Evolutionary conservation across 1,284 basidiomycete species (phyloP).

Genomic region (Albatrellus sp.): DNA sequence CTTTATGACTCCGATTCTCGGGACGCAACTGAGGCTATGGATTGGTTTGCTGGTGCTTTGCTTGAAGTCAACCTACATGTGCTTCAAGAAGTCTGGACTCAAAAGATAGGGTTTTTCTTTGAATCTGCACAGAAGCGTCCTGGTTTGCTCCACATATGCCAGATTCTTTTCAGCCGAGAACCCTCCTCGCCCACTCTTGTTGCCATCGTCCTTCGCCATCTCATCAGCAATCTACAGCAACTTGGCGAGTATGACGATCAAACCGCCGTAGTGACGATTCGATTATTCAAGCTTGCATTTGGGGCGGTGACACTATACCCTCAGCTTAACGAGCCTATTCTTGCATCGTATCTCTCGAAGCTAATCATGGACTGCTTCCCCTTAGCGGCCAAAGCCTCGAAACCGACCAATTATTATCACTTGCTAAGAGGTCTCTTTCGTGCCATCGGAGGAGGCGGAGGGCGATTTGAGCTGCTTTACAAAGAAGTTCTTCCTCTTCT

Average conservation of each 20-base stretch:
- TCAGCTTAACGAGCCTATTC: constrained; percentile 76
- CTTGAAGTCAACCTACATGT: constrained; percentile 80
- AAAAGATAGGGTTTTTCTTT: constrained; percentile 84
- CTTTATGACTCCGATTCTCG: constrained; percentile 77
- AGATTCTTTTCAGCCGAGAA: constrained; percentile 80
- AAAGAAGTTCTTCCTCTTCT: constrained; percentile 94
- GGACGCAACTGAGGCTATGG: constrained; percentile 82
- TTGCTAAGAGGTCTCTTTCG: constrained; percentile 93
- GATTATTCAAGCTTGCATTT: constrained; percentile 96
- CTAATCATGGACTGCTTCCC: constrained; percentile 97
- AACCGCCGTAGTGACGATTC: constrained; percentile 71
- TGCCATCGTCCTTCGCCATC: constrained; percentile 82
- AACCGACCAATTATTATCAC: constrained; percentile 90
- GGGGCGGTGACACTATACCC: constrained; percentile 78
- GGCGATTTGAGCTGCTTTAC: constrained; percentile 90
- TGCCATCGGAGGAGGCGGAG: constrained; percentile 90
- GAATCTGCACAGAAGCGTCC: constrained; percentile 68
- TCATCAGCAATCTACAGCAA: constrained; percentile 73
- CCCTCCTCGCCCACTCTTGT: constrained; percentile 83
- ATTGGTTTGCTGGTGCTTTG: constrained; percentile 73
- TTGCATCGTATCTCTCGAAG: constrained; percentile 87
- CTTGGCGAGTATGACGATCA: constrained; percentile 83
- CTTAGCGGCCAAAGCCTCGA: constrained; percentile 82
- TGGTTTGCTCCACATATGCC: constrained; percentile 77
- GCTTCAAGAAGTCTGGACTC: constrained; percentile 91